Evolutionary conservation across 495 filamentous ascomycete genomes (phyloP), one percentile per base, ranked within the genome.

Genomic region (Barbatosphaeria neglecta): DNA sequence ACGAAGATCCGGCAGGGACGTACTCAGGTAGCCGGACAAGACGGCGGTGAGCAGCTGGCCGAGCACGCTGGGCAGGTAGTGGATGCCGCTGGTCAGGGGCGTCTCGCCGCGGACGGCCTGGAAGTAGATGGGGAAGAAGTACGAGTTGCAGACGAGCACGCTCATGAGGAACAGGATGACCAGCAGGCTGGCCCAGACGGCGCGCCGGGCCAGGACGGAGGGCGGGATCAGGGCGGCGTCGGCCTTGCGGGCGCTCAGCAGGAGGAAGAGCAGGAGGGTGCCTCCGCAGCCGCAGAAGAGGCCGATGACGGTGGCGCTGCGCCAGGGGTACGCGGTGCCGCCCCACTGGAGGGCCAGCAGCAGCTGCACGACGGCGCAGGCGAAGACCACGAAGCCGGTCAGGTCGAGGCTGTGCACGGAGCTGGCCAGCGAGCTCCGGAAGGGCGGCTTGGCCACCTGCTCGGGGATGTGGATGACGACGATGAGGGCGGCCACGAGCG

Each of bases 61-160:
- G 16, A 82, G 33, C 20, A 79, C 71, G n/a, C 58, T 61, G n/a
- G 76, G 74, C 2, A 80, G 58, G 27, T 67, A 65, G 50, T 67
- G 58, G 33, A 78, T 61, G 10, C 74, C 76, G n/a, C 69, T 75
- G 43, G 62, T 65, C 22, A 66, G 50, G 6, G 75, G 69, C 1
- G 63, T 56, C 1, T 55, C 64, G 3, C 63, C 67, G 47, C 70
- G 66, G 53, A 79, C 73, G 4, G 71, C 71, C 56, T 86, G 83
- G 58, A 86, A 83, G 71, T 77, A 86, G 41, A 84, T 72, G 2
- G 80, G 78, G 1, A 83, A 55, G 46, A 75, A 78, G 50, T 51
- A 55, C 3, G 57, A 17, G 2, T 51, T 27, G 22, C 40, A 50
- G 24, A 61, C 45, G 19, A 48, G 52, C 1, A 49, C 53, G 17